Base-by-base conservation (phyloP, 768 basidiomycete species). In the Leccinellum rugosiceps region DNA sequence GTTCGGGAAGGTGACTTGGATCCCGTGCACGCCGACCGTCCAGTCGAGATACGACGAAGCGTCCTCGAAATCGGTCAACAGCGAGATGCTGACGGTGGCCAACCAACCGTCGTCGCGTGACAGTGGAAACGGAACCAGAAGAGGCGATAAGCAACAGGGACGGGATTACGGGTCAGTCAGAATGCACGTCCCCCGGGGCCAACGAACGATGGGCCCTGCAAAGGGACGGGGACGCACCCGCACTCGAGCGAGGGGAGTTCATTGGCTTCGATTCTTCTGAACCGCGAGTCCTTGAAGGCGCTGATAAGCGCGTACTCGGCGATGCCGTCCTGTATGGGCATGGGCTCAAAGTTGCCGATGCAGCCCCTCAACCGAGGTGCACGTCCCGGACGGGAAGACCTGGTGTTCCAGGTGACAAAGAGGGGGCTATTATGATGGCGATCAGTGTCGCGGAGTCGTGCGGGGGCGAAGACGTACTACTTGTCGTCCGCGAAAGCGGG, bases 351-450 rank as follows among this genome's bases (percentile, higher is more conserved):
- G 73, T 83, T 94, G 66, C 96, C 96, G 64, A 99, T 98, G 75
- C 96, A 99, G 48, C 96, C 96, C 52, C 96, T 78, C 59, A 99
- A 77, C 57, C 83, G 79, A 46, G 84, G 78, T 21, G 81, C 70
- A 57, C 83, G 81, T 31, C 84, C 85, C 19, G 83, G 75, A 56
- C 82, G 84, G 56, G 78, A 79, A 31, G 83, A 78, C 58, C 81
- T 82, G 46, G 83, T 87, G 73, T 93, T 94, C 95, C 95, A 99
- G 6, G 96, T 98, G 31, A 98, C 93, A 73, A 99, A 99, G 55
- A 99, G 78, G 13, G 95, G 94, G 73, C 71, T 72, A 15, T 38
- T 19, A 50, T 7, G 30, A 38, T 30, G 35, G n/a, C 34, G 7
- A 35, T 65, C 48, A 60, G 61, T n/a, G 38, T 49, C 52, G 6